Evolutionary conservation across 2,329 filamentous ascomycete species (phyloP).

Genomic region (Colletotrichum cereale): DNA sequence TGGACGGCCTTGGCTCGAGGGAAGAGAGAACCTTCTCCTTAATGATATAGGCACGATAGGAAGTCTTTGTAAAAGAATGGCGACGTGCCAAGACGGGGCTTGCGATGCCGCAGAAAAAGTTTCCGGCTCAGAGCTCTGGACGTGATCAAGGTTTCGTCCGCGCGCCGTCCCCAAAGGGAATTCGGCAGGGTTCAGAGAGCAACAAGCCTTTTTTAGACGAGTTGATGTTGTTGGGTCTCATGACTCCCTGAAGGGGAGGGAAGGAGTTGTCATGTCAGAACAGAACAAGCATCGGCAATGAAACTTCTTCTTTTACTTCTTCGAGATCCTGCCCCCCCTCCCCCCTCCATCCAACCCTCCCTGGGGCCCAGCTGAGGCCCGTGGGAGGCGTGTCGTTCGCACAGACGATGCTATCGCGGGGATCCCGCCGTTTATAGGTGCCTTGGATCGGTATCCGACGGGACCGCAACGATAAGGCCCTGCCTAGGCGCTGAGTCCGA

Average conservation of each 20-base stretch:
- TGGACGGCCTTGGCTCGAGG: neutral
- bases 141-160: neutral
- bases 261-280: neutral
- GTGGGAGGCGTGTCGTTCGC: neutral
- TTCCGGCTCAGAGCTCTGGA: neutral
- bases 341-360: too few relatives aligned
- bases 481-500: neutral
- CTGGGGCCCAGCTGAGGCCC: neutral
- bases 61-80: neutral
- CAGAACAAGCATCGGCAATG: neutral
- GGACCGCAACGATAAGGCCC: too few relatives aligned
- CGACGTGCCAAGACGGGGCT: neutral
- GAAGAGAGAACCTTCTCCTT: too few relatives aligned
- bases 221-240: neutral
- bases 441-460: neutral
- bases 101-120: neutral
- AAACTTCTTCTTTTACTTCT: neutral
- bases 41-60: too few relatives aligned
- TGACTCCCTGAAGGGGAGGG: neutral
- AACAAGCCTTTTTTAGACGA: neutral
- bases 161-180: neutral
- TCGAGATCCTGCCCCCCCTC: neutral
- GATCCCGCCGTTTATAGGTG: neutral
- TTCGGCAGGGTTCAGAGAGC: neutral
- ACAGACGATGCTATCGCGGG: neutral